phyloP scores from a whole-genome alignment of 192 early-diverging fungal species.

The Backusella parvicylindrica region DNA sequence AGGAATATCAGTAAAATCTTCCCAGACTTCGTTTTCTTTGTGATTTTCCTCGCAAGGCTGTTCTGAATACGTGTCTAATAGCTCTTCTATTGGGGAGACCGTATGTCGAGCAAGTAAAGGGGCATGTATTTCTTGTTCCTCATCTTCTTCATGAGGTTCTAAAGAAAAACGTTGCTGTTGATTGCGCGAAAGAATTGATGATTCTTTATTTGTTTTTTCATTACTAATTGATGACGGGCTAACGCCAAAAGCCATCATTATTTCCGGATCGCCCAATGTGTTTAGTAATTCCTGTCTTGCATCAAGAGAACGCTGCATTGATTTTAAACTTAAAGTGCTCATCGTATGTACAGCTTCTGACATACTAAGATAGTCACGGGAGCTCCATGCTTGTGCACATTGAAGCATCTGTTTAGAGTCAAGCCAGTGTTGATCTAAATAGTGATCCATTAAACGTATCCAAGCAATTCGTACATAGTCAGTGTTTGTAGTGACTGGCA shows the following conservation, averaged over 20 bases:
- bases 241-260: neutral
- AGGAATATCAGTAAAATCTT: neutral
- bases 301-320: slow-evolving; percentile 19
- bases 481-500: neutral
- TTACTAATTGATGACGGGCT: neutral
- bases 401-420: slow-evolving; percentile 24
- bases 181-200: neutral
- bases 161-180: neutral
- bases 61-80: neutral
- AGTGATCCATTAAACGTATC: slow-evolving; percentile 13
- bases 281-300: slow-evolving; percentile 17
- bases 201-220: neutral
- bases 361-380: neutral
- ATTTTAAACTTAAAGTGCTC: slow-evolving; percentile 16
- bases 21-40: neutral
- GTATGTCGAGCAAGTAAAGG: slow-evolving; percentile 4
- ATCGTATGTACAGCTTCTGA: slow-evolving; percentile 20
- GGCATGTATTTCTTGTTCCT: slow-evolving; percentile 20
- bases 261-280: slow-evolving; percentile 6
- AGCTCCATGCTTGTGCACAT: slow-evolving; percentile 21
- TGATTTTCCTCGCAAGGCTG: neutral
- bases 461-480: slow-evolving; percentile 8
- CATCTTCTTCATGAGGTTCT: neutral
- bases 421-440: slow-evolving; percentile 22
- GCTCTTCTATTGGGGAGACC: neutral